These are phyloP conservation scores for Hirschfeldia incana DNA, from an alignment of 345 rosid species.

Conservation along the genomic window DNA sequence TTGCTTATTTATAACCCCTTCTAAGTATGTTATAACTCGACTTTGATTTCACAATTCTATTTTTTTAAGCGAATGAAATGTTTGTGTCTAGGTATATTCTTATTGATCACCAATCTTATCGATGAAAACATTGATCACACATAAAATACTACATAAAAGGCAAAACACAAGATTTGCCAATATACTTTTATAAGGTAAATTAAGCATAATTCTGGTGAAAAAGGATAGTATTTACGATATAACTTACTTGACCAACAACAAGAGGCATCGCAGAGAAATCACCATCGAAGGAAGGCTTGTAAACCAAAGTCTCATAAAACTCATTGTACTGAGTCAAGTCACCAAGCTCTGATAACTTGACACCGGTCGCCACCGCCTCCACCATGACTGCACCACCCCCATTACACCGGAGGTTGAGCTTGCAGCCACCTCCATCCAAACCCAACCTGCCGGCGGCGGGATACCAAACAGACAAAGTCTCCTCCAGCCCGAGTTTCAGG, in stretches of 20 bases:
- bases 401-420: slow-evolving; percentile 62
- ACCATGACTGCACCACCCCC: slow-evolving; percentile 52
- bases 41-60: neutral
- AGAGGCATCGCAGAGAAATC: slow-evolving; percentile 59
- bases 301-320: slow-evolving; percentile 53
- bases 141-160: neutral
- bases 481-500: slow-evolving; percentile 58
- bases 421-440: slow-evolving; percentile 47
- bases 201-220: neutral
- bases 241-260: slow-evolving; percentile 60
- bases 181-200: neutral
- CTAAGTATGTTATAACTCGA: neutral
- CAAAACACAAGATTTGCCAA: neutral
- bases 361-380: slow-evolving; percentile 50
- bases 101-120: neutral
- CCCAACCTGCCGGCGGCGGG: slow-evolving; percentile 62
- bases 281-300: slow-evolving; percentile 47
- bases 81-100: neutral
- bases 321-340: slow-evolving; percentile 56
- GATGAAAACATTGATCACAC: slow-evolving; percentile 12
- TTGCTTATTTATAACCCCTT: neutral
- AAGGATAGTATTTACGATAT: neutral
- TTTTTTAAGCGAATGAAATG: neutral
- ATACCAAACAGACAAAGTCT: slow-evolving; percentile 58
- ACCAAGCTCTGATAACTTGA: slow-evolving; percentile 55